phyloP scores from a whole-genome alignment of 345 rosid genomes.

The Litchi chinensis region DNA sequence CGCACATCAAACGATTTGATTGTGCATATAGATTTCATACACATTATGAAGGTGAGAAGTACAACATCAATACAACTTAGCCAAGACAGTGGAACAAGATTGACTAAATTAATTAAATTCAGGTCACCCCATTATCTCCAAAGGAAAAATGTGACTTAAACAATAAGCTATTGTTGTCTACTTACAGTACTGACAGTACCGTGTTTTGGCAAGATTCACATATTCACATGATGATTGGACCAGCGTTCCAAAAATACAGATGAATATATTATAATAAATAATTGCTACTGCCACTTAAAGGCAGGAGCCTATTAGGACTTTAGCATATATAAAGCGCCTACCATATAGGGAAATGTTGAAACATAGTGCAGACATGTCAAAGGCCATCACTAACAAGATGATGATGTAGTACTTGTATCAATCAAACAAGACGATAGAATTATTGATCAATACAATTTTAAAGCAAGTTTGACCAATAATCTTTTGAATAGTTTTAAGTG shows the following conservation, averaged over 20 bases:
- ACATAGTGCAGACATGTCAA: slow-evolving; percentile 6
- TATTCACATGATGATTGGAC: slow-evolving; percentile 9
- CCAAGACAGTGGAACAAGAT: slow-evolving; percentile 24
- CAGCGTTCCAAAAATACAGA: not conserved
- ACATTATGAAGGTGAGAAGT: too few relatives aligned
- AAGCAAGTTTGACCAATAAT: not conserved
- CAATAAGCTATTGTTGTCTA: not conserved
- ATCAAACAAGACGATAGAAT: not conserved
- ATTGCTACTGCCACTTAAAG: not conserved
- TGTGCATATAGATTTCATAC: slow-evolving; percentile 5
- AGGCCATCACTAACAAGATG: not conserved
- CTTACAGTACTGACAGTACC: not conserved
- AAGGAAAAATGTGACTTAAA: not conserved
- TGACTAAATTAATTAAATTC: slow-evolving; percentile 21
- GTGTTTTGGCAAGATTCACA: slow-evolving; percentile 4
- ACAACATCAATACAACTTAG: not conserved
- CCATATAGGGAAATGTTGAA: not conserved
- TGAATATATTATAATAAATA: not conserved
- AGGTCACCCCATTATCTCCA: not conserved
- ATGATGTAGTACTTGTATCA: not conserved
- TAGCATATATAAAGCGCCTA: not conserved
- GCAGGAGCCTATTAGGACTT: not conserved
- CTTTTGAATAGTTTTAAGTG: slow-evolving; percentile 1
- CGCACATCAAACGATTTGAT: not conserved
- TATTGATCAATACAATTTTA: slow-evolving; percentile 4